Base-by-base conservation (phyloP, 2,329 filamentous ascomycete genomes). In the Neofusicoccum ribis region DNA sequence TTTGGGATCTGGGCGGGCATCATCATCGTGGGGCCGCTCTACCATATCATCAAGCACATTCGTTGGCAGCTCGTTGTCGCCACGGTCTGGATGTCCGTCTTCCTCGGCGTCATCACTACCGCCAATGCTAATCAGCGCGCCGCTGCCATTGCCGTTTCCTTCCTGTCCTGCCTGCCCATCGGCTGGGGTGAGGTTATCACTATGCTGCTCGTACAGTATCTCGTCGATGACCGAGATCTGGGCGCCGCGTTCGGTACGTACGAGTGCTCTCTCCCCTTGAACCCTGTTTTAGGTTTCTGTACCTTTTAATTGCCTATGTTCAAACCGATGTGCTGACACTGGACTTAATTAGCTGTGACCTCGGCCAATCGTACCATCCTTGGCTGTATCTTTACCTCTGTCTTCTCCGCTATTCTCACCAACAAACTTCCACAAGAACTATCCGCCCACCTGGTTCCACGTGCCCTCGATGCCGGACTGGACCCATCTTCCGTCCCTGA, bases 1-100 rank as follows among this genome's bases (percentile, higher is more conserved):
- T 74, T 74, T 37, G 73, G 72, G n/a, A 66, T 71, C 15, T 73
- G 70, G 70, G 70, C 67, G 1, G 73, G 72, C 50, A 75, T 76
- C 39, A 65, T 71, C 31, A 63, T 73, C 20, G 56, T 71, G 20
- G 70, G 70, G 14, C 66, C 69, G 11, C 50, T 73, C 4, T 70
- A 71, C 68, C 69, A 69, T 23, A 70, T 71, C 36, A 68, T 75
- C 46, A 70, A 69, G 31, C 70, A 67, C 54, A 64, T 71, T 52
- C 60, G 67, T 8, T 66, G 27, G 47, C 70, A 71, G 47, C 62
- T 69, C 3, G 37, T 68, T 20, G 58, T 68, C 2, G 63, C 65
- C 7, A 67, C 62, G 4, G 60, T 67, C 44, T 69, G 69, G 65
- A 71, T 71, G 67, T 68, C 65, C 17, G 56, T 62, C 6, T 68